These are phyloP conservation scores for Aspergillus sp. DNA, from an alignment of 2,329 filamentous ascomycete species.

Conservation along the genomic window DNA sequence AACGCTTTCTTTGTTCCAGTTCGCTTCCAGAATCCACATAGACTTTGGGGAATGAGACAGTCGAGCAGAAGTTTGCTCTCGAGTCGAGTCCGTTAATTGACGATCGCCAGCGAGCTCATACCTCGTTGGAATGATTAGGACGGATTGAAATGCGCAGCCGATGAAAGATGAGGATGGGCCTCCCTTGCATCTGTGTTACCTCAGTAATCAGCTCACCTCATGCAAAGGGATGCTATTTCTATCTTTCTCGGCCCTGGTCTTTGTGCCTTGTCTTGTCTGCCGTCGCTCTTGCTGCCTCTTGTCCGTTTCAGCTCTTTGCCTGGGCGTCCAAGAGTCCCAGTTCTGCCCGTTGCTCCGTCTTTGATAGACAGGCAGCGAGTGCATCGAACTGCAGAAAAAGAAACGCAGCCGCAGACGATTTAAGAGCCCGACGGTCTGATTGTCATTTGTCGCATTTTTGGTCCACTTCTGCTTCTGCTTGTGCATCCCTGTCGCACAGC, in stretches of 20 bases:
- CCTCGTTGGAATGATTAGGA: no score
- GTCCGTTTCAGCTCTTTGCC: no score
- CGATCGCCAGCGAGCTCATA: background rate
- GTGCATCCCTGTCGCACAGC: background rate
- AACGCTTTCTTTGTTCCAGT: background rate
- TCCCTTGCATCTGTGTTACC: slow-evolving; percentile 3
- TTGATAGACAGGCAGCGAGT: background rate
- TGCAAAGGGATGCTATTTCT: background rate
- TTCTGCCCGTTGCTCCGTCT: no score
- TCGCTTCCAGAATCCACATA: background rate
- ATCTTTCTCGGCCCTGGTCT: background rate
- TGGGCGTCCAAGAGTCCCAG: no score
- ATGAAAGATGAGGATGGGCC: background rate
- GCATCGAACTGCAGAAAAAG: background rate
- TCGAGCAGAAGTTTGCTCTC: no score
- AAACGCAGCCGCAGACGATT: background rate
- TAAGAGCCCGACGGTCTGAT: background rate
- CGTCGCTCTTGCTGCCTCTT: no score
- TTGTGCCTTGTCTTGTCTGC: background rate
- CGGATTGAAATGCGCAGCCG: background rate
- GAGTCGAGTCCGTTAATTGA: background rate
- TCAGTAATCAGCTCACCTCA: background rate
- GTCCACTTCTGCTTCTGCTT: slow-evolving; percentile 3
- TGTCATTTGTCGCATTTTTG: slow-evolving; percentile 4
- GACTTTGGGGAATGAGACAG: no score